These are phyloP conservation scores for Claviceps monticola DNA, from an alignment of 2,329 filamentous ascomycete species.

Conservation along the genomic window DNA sequence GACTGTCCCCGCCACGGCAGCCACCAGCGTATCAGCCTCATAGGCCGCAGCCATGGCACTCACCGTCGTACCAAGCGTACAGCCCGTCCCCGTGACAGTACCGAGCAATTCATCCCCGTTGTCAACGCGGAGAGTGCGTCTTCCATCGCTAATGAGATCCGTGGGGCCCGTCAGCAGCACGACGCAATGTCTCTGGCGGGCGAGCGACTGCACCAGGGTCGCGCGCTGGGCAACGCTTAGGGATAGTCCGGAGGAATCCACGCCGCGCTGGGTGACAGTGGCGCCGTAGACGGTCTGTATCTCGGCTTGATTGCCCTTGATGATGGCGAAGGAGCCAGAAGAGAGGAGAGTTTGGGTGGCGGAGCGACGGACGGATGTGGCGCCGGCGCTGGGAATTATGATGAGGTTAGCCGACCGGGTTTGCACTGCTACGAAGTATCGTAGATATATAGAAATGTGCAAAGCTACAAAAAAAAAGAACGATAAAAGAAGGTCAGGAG, in stretches of 20 bases:
- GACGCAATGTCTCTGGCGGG: constrained; percentile 54
- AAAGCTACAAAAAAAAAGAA: no score
- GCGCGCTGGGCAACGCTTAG: constrained; percentile 39
- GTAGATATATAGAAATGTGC: neutral
- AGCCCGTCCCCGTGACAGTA: constrained; percentile 67
- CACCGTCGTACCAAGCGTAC: constrained; percentile 69
- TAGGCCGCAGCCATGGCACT: constrained; percentile 59
- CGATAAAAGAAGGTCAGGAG: neutral
- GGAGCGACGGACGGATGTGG: constrained; percentile 57
- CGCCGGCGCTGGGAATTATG: constrained; percentile 46
- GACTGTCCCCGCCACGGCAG: constrained; percentile 57
- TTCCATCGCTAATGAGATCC: constrained; percentile 68
- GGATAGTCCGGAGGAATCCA: constrained; percentile 60
- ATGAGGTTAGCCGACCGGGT: neutral
- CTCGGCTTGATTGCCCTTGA: constrained; percentile 91
- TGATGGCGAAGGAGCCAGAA: constrained; percentile 66
- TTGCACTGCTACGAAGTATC: neutral
- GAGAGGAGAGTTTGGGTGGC: constrained; percentile 60
- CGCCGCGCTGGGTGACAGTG: constrained; percentile 52
- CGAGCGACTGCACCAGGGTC: constrained; percentile 50
- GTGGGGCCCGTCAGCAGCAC: constrained; percentile 70
- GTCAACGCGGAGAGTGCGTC: constrained; percentile 48
- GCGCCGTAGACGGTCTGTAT: constrained; percentile 59
- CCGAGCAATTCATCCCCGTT: constrained; percentile 67
- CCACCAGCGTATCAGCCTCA: constrained; percentile 51